Percentiles rank a stretch among this genome's conserved stretches.
Evolutionary conservation across 495 filamentous ascomycete genomes (phyloP).

Genomic region (Lichenothelia convexa): DNA sequence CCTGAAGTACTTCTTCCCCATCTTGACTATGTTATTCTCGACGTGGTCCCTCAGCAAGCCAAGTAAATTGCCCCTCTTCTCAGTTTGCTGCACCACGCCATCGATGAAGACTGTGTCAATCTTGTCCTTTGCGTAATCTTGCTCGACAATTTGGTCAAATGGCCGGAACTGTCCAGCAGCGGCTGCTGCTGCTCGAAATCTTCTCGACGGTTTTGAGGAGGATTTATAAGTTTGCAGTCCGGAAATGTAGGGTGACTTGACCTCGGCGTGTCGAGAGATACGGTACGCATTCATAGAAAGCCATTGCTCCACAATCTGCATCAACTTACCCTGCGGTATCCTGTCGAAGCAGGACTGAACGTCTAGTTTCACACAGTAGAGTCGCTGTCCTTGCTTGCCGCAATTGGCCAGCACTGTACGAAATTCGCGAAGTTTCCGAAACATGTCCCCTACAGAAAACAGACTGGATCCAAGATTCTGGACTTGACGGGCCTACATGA

Average conservation of each 20-base stretch:
- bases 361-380: conserved; percentile 86
- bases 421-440: conserved; percentile 54
- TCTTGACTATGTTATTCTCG: conserved; percentile 62
- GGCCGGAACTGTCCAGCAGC: conserved; percentile 29
- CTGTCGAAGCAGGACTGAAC: conserved; percentile 88
- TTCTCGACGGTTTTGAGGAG: conserved; percentile 35
- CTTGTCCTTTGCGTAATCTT: conserved; percentile 26
- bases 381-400: conserved; percentile 12
- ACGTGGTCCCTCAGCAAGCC: conserved; percentile 59
- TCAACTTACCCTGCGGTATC: conserved; percentile 63
- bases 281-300: conserved; percentile 48
- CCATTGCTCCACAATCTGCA: conserved; percentile 45
- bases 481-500: conserved; percentile 31
- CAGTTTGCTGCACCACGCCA: conserved; percentile 29
- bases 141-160: conserved; percentile 37
- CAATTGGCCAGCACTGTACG: conserved; percentile 26
- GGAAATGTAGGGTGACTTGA: conserved; percentile 27
- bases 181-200: conserved; percentile 44
- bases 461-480: conserved; percentile 51
- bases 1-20: conserved; percentile 76
- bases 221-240: conserved; percentile 2
- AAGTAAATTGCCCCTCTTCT: conserved; percentile 41
- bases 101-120: conserved; percentile 64
- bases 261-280: conserved; percentile 56
- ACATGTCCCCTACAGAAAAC: conserved; percentile 67